phyloP scores from a whole-genome alignment of 2,329 filamentous ascomycete genomes.

The Colletotrichum tanaceti region DNA sequence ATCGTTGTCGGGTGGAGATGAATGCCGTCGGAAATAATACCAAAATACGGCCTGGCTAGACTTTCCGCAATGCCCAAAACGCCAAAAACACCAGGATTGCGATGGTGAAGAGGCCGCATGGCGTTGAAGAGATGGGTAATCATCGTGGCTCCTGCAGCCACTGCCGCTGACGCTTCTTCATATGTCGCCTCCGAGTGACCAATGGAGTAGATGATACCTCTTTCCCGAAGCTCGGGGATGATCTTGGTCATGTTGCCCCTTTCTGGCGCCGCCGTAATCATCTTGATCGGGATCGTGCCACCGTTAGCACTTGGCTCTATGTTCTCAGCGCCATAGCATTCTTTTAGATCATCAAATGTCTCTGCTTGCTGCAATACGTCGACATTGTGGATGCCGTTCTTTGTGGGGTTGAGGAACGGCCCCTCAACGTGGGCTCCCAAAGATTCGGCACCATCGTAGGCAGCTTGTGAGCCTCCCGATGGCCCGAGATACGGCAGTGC shows the following conservation, averaged over 20 bases:
- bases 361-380: conserved; percentile 75
- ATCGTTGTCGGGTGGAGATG: conserved; percentile 89
- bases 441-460: conserved; percentile 82
- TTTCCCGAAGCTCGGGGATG: conserved; percentile 73
- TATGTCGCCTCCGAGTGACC: conserved; percentile 91
- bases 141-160: conserved; percentile 84
- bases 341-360: conserved; percentile 73
- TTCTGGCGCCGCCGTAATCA: conserved; percentile 90
- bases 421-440: conserved; percentile 93
- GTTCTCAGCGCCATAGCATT: conserved; percentile 79
- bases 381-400: conserved; percentile 87
- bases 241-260: conserved; percentile 74
- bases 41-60: conserved; percentile 78
- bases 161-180: conserved; percentile 78
- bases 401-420: conserved; percentile 83
- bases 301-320: conserved; percentile 56
- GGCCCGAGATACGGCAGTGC: conserved; percentile 82
- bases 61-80: conserved; percentile 77
- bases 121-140: conserved; percentile 96
- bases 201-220: conserved; percentile 80
- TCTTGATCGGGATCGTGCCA: conserved; percentile 68
- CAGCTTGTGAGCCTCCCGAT: conserved; percentile 68
- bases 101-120: conserved; percentile 90
- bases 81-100: conserved; percentile 91
- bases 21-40: conserved; percentile 90